Evolutionary conservation across 2,329 filamentous ascomycete species (phyloP).

Genomic region (Rutstroemia sp.): DNA sequence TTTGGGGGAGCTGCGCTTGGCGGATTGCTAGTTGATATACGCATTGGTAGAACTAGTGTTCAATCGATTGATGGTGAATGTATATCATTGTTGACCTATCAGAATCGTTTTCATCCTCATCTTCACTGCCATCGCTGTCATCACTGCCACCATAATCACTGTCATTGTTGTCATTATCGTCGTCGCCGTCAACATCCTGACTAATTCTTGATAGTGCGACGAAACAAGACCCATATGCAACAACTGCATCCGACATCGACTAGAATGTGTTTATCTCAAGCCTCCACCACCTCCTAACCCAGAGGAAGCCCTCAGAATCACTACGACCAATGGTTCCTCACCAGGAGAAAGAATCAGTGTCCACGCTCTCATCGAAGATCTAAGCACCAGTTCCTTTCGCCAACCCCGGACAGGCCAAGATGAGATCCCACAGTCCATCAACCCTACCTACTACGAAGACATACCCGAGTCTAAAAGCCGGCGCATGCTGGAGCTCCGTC

Average conservation of each 20-base stretch:
- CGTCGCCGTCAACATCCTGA: neutral
- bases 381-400: neutral
- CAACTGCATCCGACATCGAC: slow-evolving; percentile 15
- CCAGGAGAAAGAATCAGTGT: neutral
- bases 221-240: slow-evolving; percentile 14
- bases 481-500: slow-evolving; percentile 14
- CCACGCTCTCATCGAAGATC: neutral
- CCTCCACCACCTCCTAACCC: neutral
- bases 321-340: neutral
- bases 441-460: slow-evolving; percentile 2
- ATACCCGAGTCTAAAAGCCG: slow-evolving; percentile 11
- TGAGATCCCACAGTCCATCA: neutral
- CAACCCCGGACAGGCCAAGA: neutral
- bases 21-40: too few relatives aligned
- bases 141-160: too few relatives aligned
- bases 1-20: neutral
- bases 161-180: too few relatives aligned
- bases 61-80: too few relatives aligned
- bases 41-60: too few relatives aligned
- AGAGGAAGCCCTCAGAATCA: slow-evolving; percentile 1
- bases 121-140: too few relatives aligned
- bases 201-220: slow-evolving; percentile 12
- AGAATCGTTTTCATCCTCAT: too few relatives aligned
- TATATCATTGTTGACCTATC: too few relatives aligned
- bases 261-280: slow-evolving; percentile 12